Conservation (phyloP, 2,329 filamentous ascomycete species). For the Hymenoscyphus infarciens region DNA sequence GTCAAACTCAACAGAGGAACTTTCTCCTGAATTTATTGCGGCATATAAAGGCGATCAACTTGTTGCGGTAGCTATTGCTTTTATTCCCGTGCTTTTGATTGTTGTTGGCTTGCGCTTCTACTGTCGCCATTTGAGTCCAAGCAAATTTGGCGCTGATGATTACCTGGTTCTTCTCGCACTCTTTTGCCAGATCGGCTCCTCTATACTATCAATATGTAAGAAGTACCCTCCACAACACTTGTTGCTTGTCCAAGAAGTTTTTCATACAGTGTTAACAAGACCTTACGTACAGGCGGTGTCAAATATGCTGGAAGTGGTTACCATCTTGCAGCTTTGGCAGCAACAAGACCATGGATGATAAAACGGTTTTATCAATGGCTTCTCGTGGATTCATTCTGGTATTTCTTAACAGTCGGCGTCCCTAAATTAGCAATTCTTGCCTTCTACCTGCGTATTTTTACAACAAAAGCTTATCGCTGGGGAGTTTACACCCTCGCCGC, state of each 20-base stretch:
- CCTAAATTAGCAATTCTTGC: not conserved
- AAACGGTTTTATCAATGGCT: not conserved
- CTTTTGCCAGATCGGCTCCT: not conserved
- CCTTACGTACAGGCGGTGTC: not conserved
- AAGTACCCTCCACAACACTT: too few relatives aligned
- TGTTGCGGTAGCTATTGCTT: not conserved
- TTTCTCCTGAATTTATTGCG: not conserved
- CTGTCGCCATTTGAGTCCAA: not conserved
- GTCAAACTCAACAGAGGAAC: not conserved
- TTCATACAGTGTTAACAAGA: not conserved
- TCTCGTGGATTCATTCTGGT: not conserved
- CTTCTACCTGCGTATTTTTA: slow-evolving; percentile 4
- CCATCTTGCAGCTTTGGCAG: not conserved
- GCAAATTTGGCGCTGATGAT: not conserved
- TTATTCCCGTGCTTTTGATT: not conserved
- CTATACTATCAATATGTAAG: not conserved
- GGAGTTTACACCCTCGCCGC: not conserved
- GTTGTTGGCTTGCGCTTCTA: not conserved
- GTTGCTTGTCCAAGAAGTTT: not conserved
- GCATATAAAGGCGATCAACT: slow-evolving; percentile 3
- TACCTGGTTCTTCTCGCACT: not conserved
- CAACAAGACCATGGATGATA: not conserved
- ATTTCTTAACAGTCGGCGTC: not conserved
- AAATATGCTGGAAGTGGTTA: not conserved
- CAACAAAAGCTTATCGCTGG: not conserved